These are phyloP conservation scores for Brachypodium distachyon DNA, from an alignment of 202 grass and related monocot species.

Conservation along the genomic window DNA sequence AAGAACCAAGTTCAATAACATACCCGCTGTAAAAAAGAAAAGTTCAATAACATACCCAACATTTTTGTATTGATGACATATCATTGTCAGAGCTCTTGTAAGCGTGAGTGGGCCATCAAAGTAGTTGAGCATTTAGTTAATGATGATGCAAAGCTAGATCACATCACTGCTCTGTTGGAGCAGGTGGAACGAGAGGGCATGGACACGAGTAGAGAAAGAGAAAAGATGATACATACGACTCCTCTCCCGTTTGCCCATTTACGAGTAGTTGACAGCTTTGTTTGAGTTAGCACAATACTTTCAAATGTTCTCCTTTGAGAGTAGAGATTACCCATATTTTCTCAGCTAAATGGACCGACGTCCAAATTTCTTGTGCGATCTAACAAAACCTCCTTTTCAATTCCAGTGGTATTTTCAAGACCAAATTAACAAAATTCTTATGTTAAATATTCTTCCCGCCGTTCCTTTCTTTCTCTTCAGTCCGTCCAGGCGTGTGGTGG, in stretches of 20 bases:
- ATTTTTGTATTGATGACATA: conserved; percentile 15
- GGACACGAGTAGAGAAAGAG: neutral
- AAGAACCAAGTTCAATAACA: neutral
- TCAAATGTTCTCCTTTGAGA: neutral
- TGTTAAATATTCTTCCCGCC: neutral
- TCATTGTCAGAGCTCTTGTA: conserved; percentile 22
- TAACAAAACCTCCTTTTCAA: neutral
- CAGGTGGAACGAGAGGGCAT: neutral
- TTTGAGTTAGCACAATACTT: neutral
- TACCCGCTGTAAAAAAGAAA: neutral
- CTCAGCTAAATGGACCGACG: neutral
- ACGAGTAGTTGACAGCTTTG: neutral
- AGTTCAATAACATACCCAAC: neutral
- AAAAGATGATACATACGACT: neutral
- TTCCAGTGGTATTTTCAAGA: neutral
- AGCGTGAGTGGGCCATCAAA: neutral
- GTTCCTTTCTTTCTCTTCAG: neutral
- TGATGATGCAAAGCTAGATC: conserved; percentile 18
- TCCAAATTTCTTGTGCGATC: neutral
- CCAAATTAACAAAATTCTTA: neutral
- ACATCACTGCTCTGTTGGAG: neutral
- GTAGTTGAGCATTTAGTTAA: conserved; percentile 18
- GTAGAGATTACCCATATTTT: neutral
- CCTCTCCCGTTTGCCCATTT: neutral
- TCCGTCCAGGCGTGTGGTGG: neutral